phyloP scores from a whole-genome alignment of 225 moss, liverwort and hornwort species.

The Climacium dendroides region DNA sequence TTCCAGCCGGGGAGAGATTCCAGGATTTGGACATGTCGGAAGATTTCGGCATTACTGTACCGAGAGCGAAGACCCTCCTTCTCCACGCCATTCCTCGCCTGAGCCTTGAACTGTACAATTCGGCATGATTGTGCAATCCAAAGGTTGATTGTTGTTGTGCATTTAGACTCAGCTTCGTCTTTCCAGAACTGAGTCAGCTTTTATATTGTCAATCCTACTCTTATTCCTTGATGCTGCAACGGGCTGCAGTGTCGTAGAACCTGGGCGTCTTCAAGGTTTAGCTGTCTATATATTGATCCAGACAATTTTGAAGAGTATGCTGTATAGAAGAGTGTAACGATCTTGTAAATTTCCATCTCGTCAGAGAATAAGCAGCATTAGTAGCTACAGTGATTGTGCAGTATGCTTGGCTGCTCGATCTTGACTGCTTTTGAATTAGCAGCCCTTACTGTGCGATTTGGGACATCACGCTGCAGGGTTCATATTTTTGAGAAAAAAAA shows the following conservation, averaged over 20 bases:
- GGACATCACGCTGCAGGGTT: too few species aligned
- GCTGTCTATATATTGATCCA: too few species aligned
- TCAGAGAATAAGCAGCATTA: neutral
- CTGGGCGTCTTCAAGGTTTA: neutral
- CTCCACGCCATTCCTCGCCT: neutral
- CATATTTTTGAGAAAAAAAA: too few species aligned
- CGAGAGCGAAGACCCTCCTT: neutral
- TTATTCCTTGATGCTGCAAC: neutral
- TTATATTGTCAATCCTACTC: neutral
- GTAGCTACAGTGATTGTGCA: neutral
- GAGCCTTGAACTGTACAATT: neutral
- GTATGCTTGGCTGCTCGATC: neutral
- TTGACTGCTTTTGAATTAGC: too few species aligned
- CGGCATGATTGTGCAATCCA: neutral
- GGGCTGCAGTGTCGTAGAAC: too few species aligned
- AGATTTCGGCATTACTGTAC: neutral
- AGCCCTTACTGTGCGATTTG: neutral
- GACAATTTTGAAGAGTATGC: neutral
- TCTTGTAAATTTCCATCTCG: neutral
- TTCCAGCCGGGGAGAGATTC: neutral
- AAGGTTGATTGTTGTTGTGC: neutral
- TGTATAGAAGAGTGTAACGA: neutral
- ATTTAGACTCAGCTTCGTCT: too few species aligned
- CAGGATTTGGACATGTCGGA: conserved; percentile 11
- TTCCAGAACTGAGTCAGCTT: neutral